Base-by-base conservation (phyloP, 2,329 filamentous ascomycete species). In the Verticillium albo-atrum region DNA sequence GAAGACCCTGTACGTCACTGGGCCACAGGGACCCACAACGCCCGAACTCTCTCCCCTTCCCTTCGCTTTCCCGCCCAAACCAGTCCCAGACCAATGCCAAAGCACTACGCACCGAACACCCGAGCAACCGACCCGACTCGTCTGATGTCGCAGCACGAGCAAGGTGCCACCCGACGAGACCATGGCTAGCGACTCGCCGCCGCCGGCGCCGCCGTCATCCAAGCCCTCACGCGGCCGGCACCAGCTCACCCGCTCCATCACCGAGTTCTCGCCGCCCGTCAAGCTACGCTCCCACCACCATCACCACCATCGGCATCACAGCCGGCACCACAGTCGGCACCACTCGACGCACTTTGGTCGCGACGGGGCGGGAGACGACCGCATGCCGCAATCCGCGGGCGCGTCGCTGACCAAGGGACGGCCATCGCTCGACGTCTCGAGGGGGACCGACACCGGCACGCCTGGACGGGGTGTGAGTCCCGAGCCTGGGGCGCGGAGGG, bases 211-310 rank as follows among this genome's bases (percentile, higher is more conserved):
- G 42, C 20, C 34, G 54, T n/a, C 35, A 35, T 32, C 52, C 52
- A 28, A 32, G 28, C 54, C 27, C 10, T 26, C 27, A 17, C 54
- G 65, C 68, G 65, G 68, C 70, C 78, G 78, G 60, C 83, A 84
- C 65, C 81, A 83, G 65, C 75, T 85, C 61, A 81, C 77, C 61
- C 79, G 82, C 34, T 87, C 85, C 54, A 77, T 85, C 60, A 80
- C 79, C 52, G 83, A 85, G 63, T 66, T 84, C 56, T 75, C 81
- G 26, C 77, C 79, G 35, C 80, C 82, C 25, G 72, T 76, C 61
- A 76, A 72, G 60, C 71, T 75, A 63, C 54, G 25, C 70, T 76
- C 78, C 61, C 72, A 74, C 58, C 70, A 73, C 47, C 70, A 57
- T 4, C 61, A 67, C 20, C 58, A 73, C 58, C 75, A 77, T 58